A percentile compares a stretch with the other conserved stretches of the same genome.
phyloP scores from a whole-genome alignment of 2,329 filamentous ascomycete species.

The Ophiostoma novo-ulmi region DNA sequence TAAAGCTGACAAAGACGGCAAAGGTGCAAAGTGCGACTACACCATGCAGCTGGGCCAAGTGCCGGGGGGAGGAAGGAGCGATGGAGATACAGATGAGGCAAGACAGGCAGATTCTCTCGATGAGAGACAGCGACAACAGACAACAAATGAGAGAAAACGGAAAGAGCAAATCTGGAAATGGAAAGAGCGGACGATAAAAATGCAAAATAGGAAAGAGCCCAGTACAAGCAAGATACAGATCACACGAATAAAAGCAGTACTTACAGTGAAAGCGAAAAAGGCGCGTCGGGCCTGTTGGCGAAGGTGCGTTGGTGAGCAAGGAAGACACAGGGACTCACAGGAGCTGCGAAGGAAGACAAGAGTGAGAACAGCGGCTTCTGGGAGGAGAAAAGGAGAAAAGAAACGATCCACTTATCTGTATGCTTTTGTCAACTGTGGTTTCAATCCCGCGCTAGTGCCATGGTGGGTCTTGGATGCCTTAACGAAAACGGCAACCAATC shows the following conservation, averaged over 20 bases:
- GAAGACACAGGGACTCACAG: background rate
- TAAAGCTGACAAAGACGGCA: slow-evolving; percentile 1
- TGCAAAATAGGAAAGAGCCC: background rate
- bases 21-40: slow-evolving; percentile 4
- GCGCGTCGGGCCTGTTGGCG: slow-evolving; percentile 1
- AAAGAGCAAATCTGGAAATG: background rate
- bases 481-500: slow-evolving; percentile 17
- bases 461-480: slow-evolving; percentile 17
- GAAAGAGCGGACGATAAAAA: background rate
- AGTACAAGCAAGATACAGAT: background rate
- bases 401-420: background rate
- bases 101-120: background rate
- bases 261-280: slow-evolving; percentile 7
- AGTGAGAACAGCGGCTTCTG: background rate
- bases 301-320: slow-evolving; percentile 8
- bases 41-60: slow-evolving; percentile 4
- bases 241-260: background rate
- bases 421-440: slow-evolving; percentile 16
- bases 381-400: slow-evolving; percentile 10
- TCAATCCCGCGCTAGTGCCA: slow-evolving; percentile 22
- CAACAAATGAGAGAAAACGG: background rate
- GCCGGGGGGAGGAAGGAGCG: background rate
- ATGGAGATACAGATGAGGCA: background rate
- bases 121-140: background rate
- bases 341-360: background rate